Conservation (phyloP, 257 asterid genomes). For the Solanum microdontum region DNA sequence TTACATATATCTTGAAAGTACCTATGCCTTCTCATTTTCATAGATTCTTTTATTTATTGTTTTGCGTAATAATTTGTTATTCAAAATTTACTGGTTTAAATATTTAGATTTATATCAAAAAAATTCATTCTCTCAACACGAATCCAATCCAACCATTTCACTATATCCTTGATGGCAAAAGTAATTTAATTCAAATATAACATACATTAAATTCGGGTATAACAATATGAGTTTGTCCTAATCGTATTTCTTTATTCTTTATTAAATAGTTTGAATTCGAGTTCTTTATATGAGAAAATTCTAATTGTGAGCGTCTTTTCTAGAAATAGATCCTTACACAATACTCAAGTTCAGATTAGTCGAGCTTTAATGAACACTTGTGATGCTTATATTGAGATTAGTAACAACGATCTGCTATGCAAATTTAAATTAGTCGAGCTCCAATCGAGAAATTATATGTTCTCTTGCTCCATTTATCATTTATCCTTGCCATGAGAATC, state of each 20-base stretch:
- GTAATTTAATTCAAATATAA: too few species aligned
- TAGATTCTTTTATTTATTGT: too few species aligned
- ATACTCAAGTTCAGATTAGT: not conserved
- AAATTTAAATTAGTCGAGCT: not conserved
- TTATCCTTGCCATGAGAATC: slow-evolving; percentile 13
- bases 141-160: too few species aligned
- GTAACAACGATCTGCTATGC: accelerated
- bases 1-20: not conserved
- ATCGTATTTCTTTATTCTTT: too few species aligned
- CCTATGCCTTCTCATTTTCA: not conserved
- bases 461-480: not conserved
- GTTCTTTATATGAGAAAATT: accelerated
- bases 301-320: accelerated
- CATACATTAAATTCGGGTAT: not conserved
- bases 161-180: not conserved
- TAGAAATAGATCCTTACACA: too few species aligned
- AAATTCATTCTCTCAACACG: not conserved
- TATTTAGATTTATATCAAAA: too few species aligned
- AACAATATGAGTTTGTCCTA: not conserved
- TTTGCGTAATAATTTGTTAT: not conserved
- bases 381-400: too few species aligned
- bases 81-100: not conserved
- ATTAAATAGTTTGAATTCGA: too few species aligned
- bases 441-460: not conserved
- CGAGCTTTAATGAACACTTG: not conserved